Evolutionary conservation across 2,329 filamentous ascomycete species (phyloP), one percentile per base, ranked within the genome.

Genomic region (Diaporthe destruens): DNA sequence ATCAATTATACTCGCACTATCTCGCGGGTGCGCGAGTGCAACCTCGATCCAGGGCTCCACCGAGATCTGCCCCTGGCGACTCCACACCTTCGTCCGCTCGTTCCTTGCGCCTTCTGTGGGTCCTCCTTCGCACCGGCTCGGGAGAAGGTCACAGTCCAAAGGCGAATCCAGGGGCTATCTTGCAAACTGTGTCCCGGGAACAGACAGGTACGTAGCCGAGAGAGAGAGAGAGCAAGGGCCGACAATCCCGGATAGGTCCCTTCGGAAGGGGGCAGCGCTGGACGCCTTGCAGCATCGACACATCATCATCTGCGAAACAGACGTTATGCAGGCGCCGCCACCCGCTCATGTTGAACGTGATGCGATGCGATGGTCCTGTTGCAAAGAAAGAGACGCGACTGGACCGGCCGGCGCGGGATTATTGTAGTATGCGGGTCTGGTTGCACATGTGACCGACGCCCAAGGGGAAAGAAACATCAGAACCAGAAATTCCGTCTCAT

Each of bases 11-110:
- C 47, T 51, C n/a, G 47, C 18, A 20, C 47, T 36, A 25, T 36
- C 44, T 23, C 16, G 32, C 44, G 61, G 44, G 44, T 65, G 44
- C 36, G 25, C 25, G 61, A 65, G 29, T 65, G 61, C 61, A 65
- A 65, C 61, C 61, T 65, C 61, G 61, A 65, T 65, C 61, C 61
- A 47, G 29, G 61, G 61, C 20, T 51, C 61, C 61, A 65, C 61
- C 61, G 42, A 65, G 61, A 65, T 65, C 61, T 18, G 29, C 29
- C 44, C 39, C 39, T 51, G 36, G 44, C 29, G 44, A 20, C 61
- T 36, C 61, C 61, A 65, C 61, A 36, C 61, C 47, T 23, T 25
- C 9, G 47, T 25, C 47, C n/a, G 29, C 16, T 51, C 44, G 56
- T 12, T 65, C 44, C 20, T 47, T 47, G 23, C 23, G n/a, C 59